Base-by-base conservation (phyloP, 2,329 filamentous ascomycete genomes). In the Nigrograna mackinnonii region DNA sequence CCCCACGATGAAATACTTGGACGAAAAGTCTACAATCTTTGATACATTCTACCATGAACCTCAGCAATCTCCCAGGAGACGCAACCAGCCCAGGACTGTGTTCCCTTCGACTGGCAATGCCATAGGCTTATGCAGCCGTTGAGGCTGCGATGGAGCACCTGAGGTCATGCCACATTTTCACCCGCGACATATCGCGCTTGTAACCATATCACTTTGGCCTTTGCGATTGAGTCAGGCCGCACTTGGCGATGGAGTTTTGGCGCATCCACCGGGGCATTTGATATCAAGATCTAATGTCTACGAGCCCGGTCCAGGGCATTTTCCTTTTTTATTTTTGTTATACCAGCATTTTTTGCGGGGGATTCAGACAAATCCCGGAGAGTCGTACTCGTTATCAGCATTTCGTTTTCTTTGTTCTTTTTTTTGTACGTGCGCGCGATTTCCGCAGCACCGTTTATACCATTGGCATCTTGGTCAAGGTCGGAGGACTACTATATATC, bases 271-370 rank as follows among this genome's bases (percentile, higher is more conserved):
- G 34, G 38, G 52, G 55, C 56, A 60, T 52, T 13, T 48, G 54
- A 52, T 44, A 39, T 38, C 59, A 59, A 63, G 44, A 44, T 54
- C 46, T 66, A 66, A 66, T 66, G 60, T 66, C 56, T 66, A 59
- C 51, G 37, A 36, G 52, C 49, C 41, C 52, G 44, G 17, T 18
- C 44, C 37, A 47, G 50, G 54, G 56, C 42, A 33, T 55, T 60
- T 58, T 53, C 50, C 33, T 44, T 57, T 62, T 52, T 43, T 48
- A 46, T 42, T 49, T 54, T 41, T 48, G 43, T 49, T 48, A 12
- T 47, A 22, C 44, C 33, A 48, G 54, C 53, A 54, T 57, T 43
- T 47, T 43, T 38, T 51, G 26, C 39, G 51, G 52, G 54, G 40
- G 43, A 12, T 21, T 36, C 11, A 21, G 17, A 26, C 39, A 39